Evolutionary conservation across 2,329 filamentous ascomycete genomes (phyloP), one percentile per base, ranked within the genome.

Genomic region (Sarocladium kiliense): DNA sequence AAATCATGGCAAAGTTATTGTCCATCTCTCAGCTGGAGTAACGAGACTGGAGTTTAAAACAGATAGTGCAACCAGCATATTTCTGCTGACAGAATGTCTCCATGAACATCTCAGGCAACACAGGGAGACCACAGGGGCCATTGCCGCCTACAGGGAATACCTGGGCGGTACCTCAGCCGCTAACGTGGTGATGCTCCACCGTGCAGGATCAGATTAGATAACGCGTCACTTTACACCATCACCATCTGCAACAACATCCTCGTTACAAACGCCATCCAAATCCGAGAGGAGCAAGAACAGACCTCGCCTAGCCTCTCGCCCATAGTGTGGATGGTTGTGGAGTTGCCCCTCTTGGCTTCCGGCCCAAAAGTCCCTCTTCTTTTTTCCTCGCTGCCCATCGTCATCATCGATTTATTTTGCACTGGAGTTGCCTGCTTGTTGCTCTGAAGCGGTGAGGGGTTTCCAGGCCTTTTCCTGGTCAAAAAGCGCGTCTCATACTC

Each of bases 161-260:
- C 47, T 36, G n/a, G 26, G 4, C 11, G 18, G 27, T 51, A 51
- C 47, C 30, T 51, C 30, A 32, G 21, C 7, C 47, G 26, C 47
- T 51, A 51, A 21, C 47, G 6, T 16, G n/a, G n/a, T 23, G 27
- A 14, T 23, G 18, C 6, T 36, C 47, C 47, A 19, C 26, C 30
- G 3, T 36, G 7, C 3, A 51, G 47, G 47, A 51, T 51, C 47
- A 51, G 47, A 51, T 51, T 51, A 51, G 47, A 51, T 51, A 51
- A 51, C 47, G 36, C 47, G 47, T 51, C 47, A 51, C 47, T 51
- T 51, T 32, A n/a, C 25, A 51, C 25, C 47, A 51, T 36, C 47
- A 36, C 25, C 47, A 32, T 34, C 47, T 51, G 27, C 47, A 36
- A 36, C 47, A 51, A 9, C 26, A 49, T 49, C 44, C 42, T n/a